phyloP scores from a whole-genome alignment of 345 rosid species.

The Pistacia integerrima region DNA sequence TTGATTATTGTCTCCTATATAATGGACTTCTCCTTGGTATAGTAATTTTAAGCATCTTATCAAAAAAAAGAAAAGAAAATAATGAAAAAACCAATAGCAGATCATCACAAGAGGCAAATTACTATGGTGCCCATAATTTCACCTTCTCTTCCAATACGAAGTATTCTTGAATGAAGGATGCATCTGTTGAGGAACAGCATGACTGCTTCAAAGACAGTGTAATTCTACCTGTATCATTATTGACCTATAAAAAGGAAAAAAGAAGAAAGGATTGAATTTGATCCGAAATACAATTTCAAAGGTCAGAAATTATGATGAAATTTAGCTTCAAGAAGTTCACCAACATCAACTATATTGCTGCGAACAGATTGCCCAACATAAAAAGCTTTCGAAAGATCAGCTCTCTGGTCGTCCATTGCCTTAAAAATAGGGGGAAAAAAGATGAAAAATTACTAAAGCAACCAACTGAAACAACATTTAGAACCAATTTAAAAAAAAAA shows the following conservation, averaged over 20 bases:
- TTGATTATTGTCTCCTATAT: too few species aligned
- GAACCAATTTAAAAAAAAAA: background rate
- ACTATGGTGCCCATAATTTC: constrained; percentile 7
- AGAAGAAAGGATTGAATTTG: background rate
- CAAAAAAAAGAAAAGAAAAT: background rate
- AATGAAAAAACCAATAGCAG: background rate
- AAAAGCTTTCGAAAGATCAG: constrained; percentile 69
- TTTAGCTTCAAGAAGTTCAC: constrained; percentile 39
- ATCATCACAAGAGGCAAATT: constrained; percentile 4
- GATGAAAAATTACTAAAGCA: constrained; percentile 1
- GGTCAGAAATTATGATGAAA: constrained; percentile 8
- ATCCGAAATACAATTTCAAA: constrained; percentile 10
- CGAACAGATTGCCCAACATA: constrained; percentile 93
- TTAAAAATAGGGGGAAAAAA: constrained; percentile 29
- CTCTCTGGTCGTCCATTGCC: constrained; percentile 71
- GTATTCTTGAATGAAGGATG: constrained; percentile 73
- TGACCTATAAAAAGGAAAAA: constrained; percentile 58
- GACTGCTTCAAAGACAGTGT: constrained; percentile 89
- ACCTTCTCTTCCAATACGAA: constrained; percentile 86
- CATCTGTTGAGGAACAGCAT: constrained; percentile 78
- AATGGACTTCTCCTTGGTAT: too few species aligned
- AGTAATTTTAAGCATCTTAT: too few species aligned
- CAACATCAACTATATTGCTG: constrained; percentile 71
- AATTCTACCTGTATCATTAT: constrained; percentile 64
- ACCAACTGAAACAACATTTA: constrained; percentile 5